phyloP scores from a whole-genome alignment of 2,329 filamentous ascomycete species.

The Amauroascus niger region DNA sequence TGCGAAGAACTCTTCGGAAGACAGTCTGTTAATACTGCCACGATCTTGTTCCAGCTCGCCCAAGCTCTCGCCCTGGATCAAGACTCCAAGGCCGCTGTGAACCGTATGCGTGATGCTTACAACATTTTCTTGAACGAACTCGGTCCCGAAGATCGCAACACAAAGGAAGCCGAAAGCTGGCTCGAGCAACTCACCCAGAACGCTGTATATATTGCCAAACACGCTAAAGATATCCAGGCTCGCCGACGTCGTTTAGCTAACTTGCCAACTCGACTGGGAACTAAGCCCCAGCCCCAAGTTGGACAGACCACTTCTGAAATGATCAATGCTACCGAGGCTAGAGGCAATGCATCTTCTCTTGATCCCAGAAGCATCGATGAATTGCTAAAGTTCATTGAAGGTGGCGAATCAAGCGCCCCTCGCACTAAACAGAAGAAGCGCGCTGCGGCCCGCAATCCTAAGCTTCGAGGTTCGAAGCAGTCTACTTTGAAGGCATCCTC shows the following conservation, averaged over 20 bases:
- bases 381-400: conserved; percentile 88
- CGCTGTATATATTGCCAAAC: conserved; percentile 87
- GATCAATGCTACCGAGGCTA: conserved; percentile 30
- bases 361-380: conserved; percentile 86
- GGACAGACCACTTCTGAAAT: conserved; percentile 47
- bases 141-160: conserved; percentile 87
- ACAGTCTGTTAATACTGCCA: conserved; percentile 84
- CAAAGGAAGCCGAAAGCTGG: conserved; percentile 95
- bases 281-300: conserved; percentile 53
- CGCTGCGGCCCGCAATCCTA: conserved; percentile 35
- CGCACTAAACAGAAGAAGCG: conserved; percentile 39
- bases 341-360: conserved; percentile 38
- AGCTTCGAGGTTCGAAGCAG: conserved; percentile 37
- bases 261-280: conserved; percentile 53
- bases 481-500: conserved; percentile 26
- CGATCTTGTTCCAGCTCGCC: conserved; percentile 90
- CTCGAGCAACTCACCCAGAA: conserved; percentile 92
- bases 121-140: conserved; percentile 86
- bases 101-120: conserved; percentile 90
- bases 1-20: conserved; percentile 86
- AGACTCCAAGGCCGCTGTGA: conserved; percentile 83
- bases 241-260: conserved; percentile 62
- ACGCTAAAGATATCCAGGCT: conserved; percentile 75
- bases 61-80: conserved; percentile 93
- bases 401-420: conserved; percentile 39